Evolutionary conservation across 768 basidiomycete species (phyloP).

Genomic region (Rhizopogon vesiculosus): DNA sequence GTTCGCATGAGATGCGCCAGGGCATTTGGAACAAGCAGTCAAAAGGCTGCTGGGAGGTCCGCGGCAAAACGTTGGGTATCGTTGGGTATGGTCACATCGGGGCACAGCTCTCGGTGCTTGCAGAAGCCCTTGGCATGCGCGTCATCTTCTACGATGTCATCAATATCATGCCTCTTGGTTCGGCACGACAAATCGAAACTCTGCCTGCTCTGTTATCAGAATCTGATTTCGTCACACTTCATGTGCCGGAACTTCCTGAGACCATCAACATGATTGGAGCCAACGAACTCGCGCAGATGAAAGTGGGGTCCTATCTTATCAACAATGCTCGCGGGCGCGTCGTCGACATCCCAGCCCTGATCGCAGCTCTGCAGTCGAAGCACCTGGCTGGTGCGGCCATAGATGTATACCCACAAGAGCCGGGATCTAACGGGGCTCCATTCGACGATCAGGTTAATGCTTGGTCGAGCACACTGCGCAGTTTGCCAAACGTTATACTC

Average conservation of each 20-base stretch:
- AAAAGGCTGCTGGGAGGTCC: slow-evolving; percentile 96
- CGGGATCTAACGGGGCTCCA: slow-evolving; percentile 82
- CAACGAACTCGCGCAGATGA: slow-evolving; percentile 83
- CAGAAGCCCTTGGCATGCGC: slow-evolving; percentile 93
- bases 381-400: slow-evolving; percentile 86
- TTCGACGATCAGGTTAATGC: slow-evolving; percentile 88
- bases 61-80: slow-evolving; percentile 97
- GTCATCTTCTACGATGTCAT: slow-evolving; percentile 95
- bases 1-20: slow-evolving; percentile 78
- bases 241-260: slow-evolving; percentile 95
- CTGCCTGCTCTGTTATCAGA: slow-evolving; percentile 67
- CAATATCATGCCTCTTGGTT: slow-evolving; percentile 96
- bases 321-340: slow-evolving; percentile 97
- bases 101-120: slow-evolving; percentile 92
- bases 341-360: slow-evolving; percentile 90
- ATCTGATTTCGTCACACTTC: slow-evolving; percentile 93
- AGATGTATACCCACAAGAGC: slow-evolving; percentile 94
- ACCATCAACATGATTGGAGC: slow-evolving; percentile 90
- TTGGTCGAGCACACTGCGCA: slow-evolving; percentile 75
- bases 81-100: slow-evolving; percentile 99
- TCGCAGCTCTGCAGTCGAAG: slow-evolving; percentile 74
- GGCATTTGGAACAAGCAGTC: slow-evolving; percentile 99
- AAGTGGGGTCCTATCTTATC: slow-evolving; percentile 90
- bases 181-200: slow-evolving; percentile 84
- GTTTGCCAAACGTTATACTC: slow-evolving; percentile 86